phyloP scores from a whole-genome alignment of 345 rosid species.

The Rhodamnia argentea region DNA sequence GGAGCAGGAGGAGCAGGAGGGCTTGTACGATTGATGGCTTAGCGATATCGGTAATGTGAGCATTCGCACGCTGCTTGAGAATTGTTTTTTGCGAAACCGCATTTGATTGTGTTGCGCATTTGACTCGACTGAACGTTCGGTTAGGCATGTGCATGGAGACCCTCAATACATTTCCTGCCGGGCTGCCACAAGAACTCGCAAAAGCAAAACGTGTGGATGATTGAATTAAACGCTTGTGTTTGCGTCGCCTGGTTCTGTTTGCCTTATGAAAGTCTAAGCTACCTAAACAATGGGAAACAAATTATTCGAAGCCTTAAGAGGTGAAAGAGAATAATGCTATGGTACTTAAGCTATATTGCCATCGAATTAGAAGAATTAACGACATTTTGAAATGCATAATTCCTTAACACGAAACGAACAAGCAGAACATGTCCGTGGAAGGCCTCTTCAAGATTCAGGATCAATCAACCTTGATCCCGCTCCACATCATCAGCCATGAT shows the following conservation, averaged over 20 bases:
- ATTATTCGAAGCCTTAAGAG: neutral
- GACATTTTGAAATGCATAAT: neutral
- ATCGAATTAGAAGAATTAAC: neutral
- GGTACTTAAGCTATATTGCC: neutral
- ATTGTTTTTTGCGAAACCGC: neutral
- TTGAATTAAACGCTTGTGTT: too few species aligned
- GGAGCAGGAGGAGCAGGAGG: conserved; percentile 12
- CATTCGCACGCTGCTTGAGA: neutral
- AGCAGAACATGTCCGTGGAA: neutral
- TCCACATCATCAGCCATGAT: too few species aligned
- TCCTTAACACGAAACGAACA: neutral
- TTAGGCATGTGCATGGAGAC: neutral
- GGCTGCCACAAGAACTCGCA: neutral
- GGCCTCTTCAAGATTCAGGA: neutral
- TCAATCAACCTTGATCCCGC: neutral
- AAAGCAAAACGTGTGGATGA: too few species aligned
- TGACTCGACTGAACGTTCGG: neutral
- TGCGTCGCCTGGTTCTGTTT: too few species aligned
- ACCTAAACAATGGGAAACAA: neutral
- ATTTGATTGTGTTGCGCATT: neutral
- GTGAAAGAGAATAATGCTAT: neutral
- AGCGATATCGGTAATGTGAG: neutral
- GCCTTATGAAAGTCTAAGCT: neutral
- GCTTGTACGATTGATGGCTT: neutral
- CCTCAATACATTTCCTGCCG: neutral